These are phyloP conservation scores for Boletus rex-veris DNA, from an alignment of 768 basidiomycete genomes.

Conservation along the genomic window DNA sequence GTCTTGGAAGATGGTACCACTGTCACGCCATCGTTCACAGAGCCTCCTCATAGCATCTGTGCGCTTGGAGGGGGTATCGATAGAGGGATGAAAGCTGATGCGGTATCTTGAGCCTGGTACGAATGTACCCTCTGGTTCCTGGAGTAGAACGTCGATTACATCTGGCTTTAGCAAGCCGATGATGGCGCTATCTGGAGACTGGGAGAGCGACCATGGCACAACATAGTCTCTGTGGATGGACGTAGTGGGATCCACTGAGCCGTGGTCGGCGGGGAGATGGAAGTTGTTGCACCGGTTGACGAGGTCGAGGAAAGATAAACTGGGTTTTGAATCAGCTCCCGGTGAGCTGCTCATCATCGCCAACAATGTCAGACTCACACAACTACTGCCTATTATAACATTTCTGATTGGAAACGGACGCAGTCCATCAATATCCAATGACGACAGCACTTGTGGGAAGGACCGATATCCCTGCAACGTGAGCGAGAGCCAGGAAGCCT, in stretches of 20 bases:
- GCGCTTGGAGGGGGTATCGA: slow-evolving; percentile 57
- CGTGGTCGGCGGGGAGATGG: slow-evolving; percentile 33
- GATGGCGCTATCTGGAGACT: slow-evolving; percentile 48
- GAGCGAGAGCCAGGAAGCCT: no score
- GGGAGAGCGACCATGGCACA: slow-evolving; percentile 53
- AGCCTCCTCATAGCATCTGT: slow-evolving; percentile 60
- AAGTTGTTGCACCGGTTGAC: slow-evolving; percentile 74
- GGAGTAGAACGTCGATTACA: slow-evolving; percentile 50
- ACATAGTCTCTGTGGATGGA: slow-evolving; percentile 40
- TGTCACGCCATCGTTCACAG: slow-evolving; percentile 74
- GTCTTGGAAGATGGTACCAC: slow-evolving; percentile 49
- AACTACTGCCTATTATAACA: no score
- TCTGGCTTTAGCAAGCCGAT: slow-evolving; percentile 59
- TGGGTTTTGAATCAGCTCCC: background rate
- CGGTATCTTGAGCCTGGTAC: slow-evolving; percentile 22
- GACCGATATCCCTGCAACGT: no score
- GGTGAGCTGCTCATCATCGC: background rate
- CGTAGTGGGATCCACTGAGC: slow-evolving; percentile 22
- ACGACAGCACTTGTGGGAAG: no score
- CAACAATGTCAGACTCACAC: background rate
- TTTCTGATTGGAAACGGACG: no score
- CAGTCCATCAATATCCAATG: no score
- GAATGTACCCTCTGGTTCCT: slow-evolving; percentile 47
- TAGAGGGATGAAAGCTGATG: slow-evolving; percentile 49
- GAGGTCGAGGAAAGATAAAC: slow-evolving; percentile 54